Evolutionary conservation across 331 rosid genomes (phyloP).

Genomic region (Malus hybrid): DNA sequence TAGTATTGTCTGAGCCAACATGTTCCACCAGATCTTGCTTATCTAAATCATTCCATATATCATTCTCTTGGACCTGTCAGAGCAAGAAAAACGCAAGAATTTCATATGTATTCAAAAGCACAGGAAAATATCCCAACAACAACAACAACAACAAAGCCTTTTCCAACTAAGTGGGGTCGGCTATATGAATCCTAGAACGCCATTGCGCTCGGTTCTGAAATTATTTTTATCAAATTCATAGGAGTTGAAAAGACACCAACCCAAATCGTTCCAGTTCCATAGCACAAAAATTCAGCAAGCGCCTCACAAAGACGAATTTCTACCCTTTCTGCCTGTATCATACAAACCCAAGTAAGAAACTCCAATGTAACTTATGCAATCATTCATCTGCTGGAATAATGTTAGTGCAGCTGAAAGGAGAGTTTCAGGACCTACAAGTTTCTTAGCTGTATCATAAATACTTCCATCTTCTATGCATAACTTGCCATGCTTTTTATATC

Average conservation of each 20-base stretch:
- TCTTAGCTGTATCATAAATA: conserved; percentile 58
- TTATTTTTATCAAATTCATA: neutral
- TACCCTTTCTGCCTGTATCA: conserved; percentile 50
- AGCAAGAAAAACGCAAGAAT: conserved; percentile 10
- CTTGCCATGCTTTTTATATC: conserved; percentile 56
- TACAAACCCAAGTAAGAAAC: conserved; percentile 10
- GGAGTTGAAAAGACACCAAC: conserved; percentile 34
- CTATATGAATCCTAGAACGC: too few relatives aligned
- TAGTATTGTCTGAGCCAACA: conserved; percentile 29
- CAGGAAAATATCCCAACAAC: neutral
- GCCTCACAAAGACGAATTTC: conserved; percentile 51
- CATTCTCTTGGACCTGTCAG: conserved; percentile 54
- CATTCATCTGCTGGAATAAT: conserved; percentile 4
- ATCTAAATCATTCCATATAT: conserved; percentile 46
- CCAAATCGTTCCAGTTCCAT: conserved; percentile 67
- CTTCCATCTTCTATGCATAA: conserved; percentile 76
- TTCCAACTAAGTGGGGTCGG: too few relatives aligned
- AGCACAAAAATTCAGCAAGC: conserved; percentile 62
- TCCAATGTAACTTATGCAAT: neutral
- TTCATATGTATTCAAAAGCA: neutral
- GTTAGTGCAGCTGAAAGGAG: conserved; percentile 10
- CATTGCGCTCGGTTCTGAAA: too few relatives aligned
- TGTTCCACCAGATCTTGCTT: conserved; percentile 26
- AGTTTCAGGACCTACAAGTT: conserved; percentile 43
- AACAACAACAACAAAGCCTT: too few relatives aligned